Base-by-base conservation (phyloP, 805 yeast genomes). In the Candida xiaguanensis region DNA sequence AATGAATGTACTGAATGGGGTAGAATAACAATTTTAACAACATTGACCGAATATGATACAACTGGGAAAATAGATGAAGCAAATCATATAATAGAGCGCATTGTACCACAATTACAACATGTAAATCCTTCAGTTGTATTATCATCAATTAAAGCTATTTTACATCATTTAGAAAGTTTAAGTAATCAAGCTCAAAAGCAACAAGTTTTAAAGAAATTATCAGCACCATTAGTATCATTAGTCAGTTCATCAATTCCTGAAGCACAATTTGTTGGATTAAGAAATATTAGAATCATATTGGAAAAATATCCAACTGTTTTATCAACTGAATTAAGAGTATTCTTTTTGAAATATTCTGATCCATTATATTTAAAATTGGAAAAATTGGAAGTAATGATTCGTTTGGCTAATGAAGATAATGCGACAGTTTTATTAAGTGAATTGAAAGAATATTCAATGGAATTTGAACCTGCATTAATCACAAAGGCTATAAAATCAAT, bases 1-100 rank as follows among this genome's bases (percentile, higher is more conserved):
- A 91, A 91, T 60, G 99, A 93, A 65, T 91, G 98, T 65, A 90
- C 98, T 0, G 99, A 93, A 65, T 93, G 99, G 99, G 99, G 99
- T 8, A 77, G 99, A 54, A 85, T 93, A 48, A 78, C 97, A 1
- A 85, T 93, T 31, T 70, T 93, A 43, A 78, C 85, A 1, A 89
- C 96, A 1, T 65, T 93, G 47, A 74, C 88, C 5, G 90, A 83
- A 33, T 91, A 82, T 58, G 56, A 67, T 4, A 71, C 95, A 0
- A 52, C 56, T 2, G 76, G 72, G 33, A 57, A 66, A 2, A 15
- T 24, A 5, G 67, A 73, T 12, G 96, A 90, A 56, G 89, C 95
- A 2, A 79, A 75, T 44, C 89, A 86, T 54, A 86, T 91, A 39
- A 76, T 91, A 45, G 97, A 91, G 53, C 74, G 96, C 46, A 89